Evolutionary conservation across 2,329 filamentous ascomycete species (phyloP), one percentile per base, ranked within the genome.

Genomic region (Nemania serpens): DNA sequence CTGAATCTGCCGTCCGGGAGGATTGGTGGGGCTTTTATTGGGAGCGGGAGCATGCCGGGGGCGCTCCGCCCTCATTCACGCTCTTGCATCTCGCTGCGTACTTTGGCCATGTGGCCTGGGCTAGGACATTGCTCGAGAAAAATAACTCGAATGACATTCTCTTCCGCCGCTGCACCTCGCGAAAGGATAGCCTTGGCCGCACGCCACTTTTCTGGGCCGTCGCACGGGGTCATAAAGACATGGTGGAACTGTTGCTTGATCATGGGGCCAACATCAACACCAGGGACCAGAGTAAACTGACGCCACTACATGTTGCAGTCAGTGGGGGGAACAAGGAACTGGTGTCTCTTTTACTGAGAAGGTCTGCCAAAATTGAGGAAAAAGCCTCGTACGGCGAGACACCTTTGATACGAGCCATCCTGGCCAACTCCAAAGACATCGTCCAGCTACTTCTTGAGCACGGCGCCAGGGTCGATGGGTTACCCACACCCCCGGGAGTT

Each of bases 31-130:
- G 22, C 1, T 5, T 15, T 3, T 58, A 37, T 37, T 51, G 47
- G 48, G 36, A 58, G 48, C 41, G 22, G 22, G 54, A 56, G 54
- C 17, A 49, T 2, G 17, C 29, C 45, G 36, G 54, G 10, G 54
- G 54, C 34, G 15, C 10, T 7, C 45, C 45, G 17, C 45, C 45
- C 5, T 42, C 45, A 6, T 52, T 52, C 34, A 52, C 55, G 33
- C 55, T 58, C 41, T 46, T 58, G 48, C 55, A 52, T 29, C 55
- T 58, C 47, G 55, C 55, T 37, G 55, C 55, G 20, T 58, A 58
- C 55, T 15, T 58, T 51, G 29, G 55, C 41, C 52, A 39, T 11
- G 15, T 52, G 12, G 1, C 55, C 6, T 52, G 48, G 55, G 55
- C 55, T 29, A 51, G 46, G 41, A 39, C 52, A 29, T 49, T 58